phyloP scores from a whole-genome alignment of 2,329 filamentous ascomycete genomes.

The Fusarium sp. region DNA sequence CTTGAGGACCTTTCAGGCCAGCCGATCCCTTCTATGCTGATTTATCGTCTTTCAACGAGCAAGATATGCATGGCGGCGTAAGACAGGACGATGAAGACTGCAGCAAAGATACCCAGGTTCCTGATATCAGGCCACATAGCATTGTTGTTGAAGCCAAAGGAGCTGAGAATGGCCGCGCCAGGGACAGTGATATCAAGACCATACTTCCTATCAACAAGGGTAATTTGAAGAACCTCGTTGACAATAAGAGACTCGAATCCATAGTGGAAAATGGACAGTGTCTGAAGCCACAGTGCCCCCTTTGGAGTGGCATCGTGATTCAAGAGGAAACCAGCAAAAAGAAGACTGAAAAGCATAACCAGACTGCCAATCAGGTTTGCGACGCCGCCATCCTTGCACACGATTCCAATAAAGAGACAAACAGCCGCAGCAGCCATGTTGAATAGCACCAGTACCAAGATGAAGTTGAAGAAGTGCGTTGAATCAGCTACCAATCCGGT shows the following conservation, averaged over 20 bases:
- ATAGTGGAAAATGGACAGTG: conserved; percentile 97
- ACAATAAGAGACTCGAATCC: conserved; percentile 97
- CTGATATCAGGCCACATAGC: conserved; percentile 88
- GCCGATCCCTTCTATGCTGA: conserved; percentile 11
- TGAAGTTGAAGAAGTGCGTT: conserved; percentile 89
- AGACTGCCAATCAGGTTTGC: conserved; percentile 94
- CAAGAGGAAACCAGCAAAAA: conserved; percentile 93
- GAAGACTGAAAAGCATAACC: conserved; percentile 96
- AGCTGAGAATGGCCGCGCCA: conserved; percentile 91
- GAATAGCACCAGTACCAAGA: conserved; percentile 93
- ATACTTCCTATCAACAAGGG: conserved; percentile 93
- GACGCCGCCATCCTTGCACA: conserved; percentile 91
- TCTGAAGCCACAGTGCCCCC: conserved; percentile 89
- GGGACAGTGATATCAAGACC: conserved; percentile 97
- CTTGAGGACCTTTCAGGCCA: conserved; percentile 12
- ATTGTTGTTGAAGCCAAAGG: conserved; percentile 92
- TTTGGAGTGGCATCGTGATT: conserved; percentile 94
- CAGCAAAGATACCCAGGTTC: conserved; percentile 85
- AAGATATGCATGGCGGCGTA: conserved; percentile 94
- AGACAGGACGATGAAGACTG: conserved; percentile 85
- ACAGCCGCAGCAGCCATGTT: conserved; percentile 95
- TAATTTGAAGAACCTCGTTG: conserved; percentile 93
- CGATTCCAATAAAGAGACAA: conserved; percentile 94
- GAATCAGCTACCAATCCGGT: conserved; percentile 88
- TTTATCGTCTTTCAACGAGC: conserved; percentile 82